These are phyloP conservation scores for Ambispora gerdemannii DNA, from an alignment of 192 early-diverging fungal species.

Conservation along the genomic window DNA sequence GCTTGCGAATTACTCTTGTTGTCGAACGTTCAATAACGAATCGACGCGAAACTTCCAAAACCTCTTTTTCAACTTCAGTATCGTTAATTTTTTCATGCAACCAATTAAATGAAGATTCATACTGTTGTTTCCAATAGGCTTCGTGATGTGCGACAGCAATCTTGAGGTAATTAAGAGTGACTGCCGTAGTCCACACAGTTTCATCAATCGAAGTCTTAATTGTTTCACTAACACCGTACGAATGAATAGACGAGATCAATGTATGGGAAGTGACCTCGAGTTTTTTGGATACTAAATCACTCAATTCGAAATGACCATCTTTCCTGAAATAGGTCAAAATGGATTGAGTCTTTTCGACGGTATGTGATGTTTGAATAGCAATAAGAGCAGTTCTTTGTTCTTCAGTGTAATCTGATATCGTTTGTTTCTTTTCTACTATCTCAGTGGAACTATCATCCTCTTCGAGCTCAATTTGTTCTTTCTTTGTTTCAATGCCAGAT, in stretches of 20 bases:
- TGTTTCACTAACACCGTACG: neutral
- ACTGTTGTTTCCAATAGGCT: neutral
- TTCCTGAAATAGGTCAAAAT: neutral
- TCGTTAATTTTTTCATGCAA: neutral
- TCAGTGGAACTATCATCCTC: no score
- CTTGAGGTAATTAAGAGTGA: neutral
- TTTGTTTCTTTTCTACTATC: neutral
- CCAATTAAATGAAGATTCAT: neutral
- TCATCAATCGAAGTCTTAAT: neutral
- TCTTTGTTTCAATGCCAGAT: neutral
- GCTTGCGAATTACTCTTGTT: neutral
- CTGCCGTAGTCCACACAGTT: neutral
- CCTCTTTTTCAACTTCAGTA: neutral
- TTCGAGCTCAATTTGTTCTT: neutral
- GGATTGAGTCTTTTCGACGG: neutral
- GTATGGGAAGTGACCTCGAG: neutral
- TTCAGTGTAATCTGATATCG: neutral
- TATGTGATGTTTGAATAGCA: neutral
- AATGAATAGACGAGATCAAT: neutral
- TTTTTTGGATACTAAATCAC: neutral
- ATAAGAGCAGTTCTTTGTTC: neutral
- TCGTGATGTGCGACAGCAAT: neutral
- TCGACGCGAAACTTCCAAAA: neutral
- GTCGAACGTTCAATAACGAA: neutral
- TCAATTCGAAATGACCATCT: neutral